These are phyloP conservation scores for Rubia balearica DNA, from an alignment of 305 asterid species.

Conservation along the genomic window DNA sequence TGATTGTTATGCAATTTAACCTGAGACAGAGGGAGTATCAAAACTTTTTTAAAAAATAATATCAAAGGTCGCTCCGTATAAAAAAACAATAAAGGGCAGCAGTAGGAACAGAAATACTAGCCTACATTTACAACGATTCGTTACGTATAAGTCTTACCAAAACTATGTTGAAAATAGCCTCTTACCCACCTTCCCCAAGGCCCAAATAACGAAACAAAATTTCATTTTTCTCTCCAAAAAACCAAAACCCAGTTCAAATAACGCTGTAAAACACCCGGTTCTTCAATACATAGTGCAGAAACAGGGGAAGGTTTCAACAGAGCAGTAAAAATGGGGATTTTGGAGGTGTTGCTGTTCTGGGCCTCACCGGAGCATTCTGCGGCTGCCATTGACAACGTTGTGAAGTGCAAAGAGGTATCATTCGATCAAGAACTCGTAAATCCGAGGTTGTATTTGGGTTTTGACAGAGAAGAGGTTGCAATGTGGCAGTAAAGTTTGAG, in stretches of 20 bases:
- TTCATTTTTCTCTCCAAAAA: constrained; percentile 1
- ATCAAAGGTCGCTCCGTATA: neutral
- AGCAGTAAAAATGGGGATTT: constrained; percentile 8
- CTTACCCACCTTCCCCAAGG: constrained; percentile 34
- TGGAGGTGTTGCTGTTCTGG: constrained; percentile 10
- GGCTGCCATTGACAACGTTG: constrained; percentile 11
- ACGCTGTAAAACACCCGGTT: neutral
- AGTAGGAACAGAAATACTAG: neutral
- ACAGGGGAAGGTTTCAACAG: neutral
- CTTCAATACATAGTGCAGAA: too few relatives aligned
- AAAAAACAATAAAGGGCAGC: neutral
- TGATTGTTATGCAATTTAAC: too few relatives aligned
- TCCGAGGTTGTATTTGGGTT: constrained; percentile 38
- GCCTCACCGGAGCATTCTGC: constrained; percentile 1
- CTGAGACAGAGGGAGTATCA: too few relatives aligned
- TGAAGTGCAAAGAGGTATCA: constrained; percentile 32
- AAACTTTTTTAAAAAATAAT: too few relatives aligned
- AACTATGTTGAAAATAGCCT: constrained; percentile 59
- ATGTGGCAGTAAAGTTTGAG: constrained; percentile 30
- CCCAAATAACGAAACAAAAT: constrained; percentile 9
- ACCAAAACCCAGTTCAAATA: constrained; percentile 2
- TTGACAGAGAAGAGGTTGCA: constrained; percentile 32
- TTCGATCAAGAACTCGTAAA: constrained; percentile 27
- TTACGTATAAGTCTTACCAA: constrained; percentile 19
- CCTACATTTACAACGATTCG: neutral